phyloP scores from a whole-genome alignment of 352 stramenopile genomes.

The Phytophthora macrochlamydospora region DNA sequence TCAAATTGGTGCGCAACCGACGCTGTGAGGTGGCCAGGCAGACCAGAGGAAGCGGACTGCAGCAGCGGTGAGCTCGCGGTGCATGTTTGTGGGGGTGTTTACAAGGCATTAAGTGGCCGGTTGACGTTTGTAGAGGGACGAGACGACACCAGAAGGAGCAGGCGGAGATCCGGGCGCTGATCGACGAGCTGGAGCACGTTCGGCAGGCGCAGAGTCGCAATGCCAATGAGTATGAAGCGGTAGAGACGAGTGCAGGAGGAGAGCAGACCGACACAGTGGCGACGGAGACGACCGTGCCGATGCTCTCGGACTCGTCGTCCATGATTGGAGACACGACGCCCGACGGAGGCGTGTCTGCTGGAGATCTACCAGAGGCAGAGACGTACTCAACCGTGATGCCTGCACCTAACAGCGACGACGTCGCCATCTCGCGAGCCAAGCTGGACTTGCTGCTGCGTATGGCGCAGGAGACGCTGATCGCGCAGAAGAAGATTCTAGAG shows the following conservation, averaged over 20 bases:
- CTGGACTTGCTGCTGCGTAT: conserved; percentile 59
- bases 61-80: conserved; percentile 23
- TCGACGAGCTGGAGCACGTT: conserved; percentile 62
- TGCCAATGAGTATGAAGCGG: conserved; percentile 27
- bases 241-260: conserved; percentile 9
- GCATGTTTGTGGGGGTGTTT: not conserved
- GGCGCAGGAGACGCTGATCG: conserved; percentile 59
- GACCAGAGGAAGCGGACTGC: conserved; percentile 9
- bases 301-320: conserved; percentile 36
- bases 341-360: conserved; percentile 21
- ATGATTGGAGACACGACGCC: conserved; percentile 30
- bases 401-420: conserved; percentile 32
- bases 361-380: conserved; percentile 21
- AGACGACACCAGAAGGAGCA: conserved; percentile 49
- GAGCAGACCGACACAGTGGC: too few species aligned
- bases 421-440: conserved; percentile 55
- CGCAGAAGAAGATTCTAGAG: conserved; percentile 67
- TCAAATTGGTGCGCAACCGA: conserved; percentile 74
- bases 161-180: conserved; percentile 57
- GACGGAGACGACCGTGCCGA: conserved; percentile 12
- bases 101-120: conserved; percentile 1
- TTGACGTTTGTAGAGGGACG: conserved; percentile 12
- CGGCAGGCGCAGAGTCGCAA: conserved; percentile 30
- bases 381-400: not conserved
- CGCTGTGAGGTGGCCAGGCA: conserved; percentile 52